These are phyloP conservation scores for Tolypocladium endophyticum DNA, from an alignment of 2,329 filamentous ascomycete species.

Conservation along the genomic window DNA sequence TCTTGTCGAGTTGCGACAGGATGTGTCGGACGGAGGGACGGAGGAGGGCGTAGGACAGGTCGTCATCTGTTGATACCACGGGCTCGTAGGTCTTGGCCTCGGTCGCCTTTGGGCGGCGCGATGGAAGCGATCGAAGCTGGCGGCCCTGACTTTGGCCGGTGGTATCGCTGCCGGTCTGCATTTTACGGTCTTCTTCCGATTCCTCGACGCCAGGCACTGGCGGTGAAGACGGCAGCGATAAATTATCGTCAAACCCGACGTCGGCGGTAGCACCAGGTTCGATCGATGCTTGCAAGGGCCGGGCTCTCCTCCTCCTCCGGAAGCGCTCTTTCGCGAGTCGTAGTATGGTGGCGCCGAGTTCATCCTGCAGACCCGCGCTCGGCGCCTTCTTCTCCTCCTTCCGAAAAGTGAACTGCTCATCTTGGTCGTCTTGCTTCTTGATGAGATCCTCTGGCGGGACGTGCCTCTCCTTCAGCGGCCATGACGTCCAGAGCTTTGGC, in stretches of 20 bases:
- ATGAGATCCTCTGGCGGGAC: conserved; percentile 50
- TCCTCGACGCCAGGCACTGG: not conserved
- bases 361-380: conserved; percentile 57
- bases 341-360: conserved; percentile 55
- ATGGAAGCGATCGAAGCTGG: not conserved
- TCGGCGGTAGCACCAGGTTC: conserved; percentile 1
- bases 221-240: conserved; percentile 4
- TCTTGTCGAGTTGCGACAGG: conserved; percentile 55
- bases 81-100: conserved; percentile 29
- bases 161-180: not conserved
- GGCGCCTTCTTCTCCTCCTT: conserved; percentile 32
- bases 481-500: conserved; percentile 66
- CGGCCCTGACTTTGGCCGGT: not conserved
- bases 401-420: conserved; percentile 41
- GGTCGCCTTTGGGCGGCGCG: not conserved
- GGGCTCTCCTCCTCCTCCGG: conserved; percentile 11
- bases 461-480: conserved; percentile 57
- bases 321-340: conserved; percentile 59
- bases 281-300: conserved; percentile 3
- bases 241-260: not conserved
- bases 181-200: not conserved
- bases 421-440: conserved; percentile 31
- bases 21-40: conserved; percentile 61
- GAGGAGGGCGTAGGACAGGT: conserved; percentile 52
- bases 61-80: conserved; percentile 59